A percentile compares a stretch with the other conserved stretches of the same genome.
Evolutionary conservation across 2,329 filamentous ascomycete genomes (phyloP).

Genomic region (Ciborinia camelliae): DNA sequence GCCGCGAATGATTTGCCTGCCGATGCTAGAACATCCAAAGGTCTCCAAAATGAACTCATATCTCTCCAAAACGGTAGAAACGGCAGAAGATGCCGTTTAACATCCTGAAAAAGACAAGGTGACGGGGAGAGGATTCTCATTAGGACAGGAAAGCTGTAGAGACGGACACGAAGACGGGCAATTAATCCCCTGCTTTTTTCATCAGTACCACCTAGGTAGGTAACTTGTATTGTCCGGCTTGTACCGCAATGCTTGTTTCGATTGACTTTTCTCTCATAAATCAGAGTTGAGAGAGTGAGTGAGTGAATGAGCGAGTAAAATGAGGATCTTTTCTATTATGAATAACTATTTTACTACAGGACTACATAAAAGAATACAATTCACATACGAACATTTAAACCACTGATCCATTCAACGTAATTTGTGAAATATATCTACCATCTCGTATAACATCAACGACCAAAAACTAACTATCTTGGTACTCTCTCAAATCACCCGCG

Average conservation of each 20-base stretch:
- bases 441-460: not conserved
- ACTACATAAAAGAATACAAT: not conserved
- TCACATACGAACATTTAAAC: not conserved
- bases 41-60: not conserved
- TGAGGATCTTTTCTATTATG: not conserved
- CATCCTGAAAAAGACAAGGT: not conserved
- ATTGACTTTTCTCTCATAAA: not conserved
- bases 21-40: not conserved
- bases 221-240: not conserved
- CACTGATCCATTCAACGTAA: not conserved
- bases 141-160: not conserved
- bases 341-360: not conserved
- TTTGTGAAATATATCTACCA: too few species aligned
- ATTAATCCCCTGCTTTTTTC: too few species aligned
- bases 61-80: not conserved
- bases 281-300: too few species aligned
- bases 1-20: not conserved
- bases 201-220: too few species aligned
- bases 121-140: not conserved
- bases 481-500: not conserved
- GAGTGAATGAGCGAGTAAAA: too few species aligned
- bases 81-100: not conserved
- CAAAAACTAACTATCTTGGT: not conserved
- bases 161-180: not conserved
- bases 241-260: not conserved